Conservation (phyloP, 352 stramenopile species). For the Plasmopara viticola region DNA sequence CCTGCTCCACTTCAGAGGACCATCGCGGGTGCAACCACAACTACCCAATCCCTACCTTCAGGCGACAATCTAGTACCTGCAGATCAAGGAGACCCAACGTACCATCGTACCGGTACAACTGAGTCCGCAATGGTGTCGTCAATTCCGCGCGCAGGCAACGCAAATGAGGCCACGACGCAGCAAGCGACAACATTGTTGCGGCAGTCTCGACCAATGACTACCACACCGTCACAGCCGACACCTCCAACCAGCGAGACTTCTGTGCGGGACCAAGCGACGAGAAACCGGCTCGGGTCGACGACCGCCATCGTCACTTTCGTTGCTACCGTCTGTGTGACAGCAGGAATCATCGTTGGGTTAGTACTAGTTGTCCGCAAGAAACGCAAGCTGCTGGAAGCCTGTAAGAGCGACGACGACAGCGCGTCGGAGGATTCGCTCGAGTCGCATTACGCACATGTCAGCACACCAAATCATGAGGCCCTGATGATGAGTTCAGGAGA, state of each 20-base stretch:
- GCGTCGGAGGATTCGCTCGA: slow-evolving; percentile 8
- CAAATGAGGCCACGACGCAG: neutral
- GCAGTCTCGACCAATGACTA: neutral
- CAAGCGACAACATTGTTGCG: neutral
- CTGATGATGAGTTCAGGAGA: slow-evolving; percentile 9
- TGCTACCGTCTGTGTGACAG: slow-evolving; percentile 14
- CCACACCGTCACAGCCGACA: no score
- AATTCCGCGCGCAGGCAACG: neutral
- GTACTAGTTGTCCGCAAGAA: slow-evolving; percentile 16
- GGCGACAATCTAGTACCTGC: neutral
- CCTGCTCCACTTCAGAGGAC: neutral
- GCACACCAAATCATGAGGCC: slow-evolving; percentile 15
- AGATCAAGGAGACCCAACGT: neutral
- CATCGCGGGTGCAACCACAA: no score
- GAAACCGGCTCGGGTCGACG: slow-evolving; percentile 9
- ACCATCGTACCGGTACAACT: neutral
- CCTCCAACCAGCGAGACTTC: slow-evolving; percentile 8
- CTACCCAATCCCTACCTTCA: neutral
- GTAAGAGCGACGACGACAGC: slow-evolving; percentile 14
- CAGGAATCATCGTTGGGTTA: slow-evolving; percentile 13
- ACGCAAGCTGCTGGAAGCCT: slow-evolving; percentile 20
- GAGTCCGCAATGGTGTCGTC: neutral
- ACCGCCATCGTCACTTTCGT: slow-evolving; percentile 12
- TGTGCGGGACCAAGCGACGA: slow-evolving; percentile 16
- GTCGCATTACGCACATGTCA: slow-evolving; percentile 10